Base-by-base conservation (phyloP, 345 rosid genomes). In the Streptanthus diversifolius region DNA sequence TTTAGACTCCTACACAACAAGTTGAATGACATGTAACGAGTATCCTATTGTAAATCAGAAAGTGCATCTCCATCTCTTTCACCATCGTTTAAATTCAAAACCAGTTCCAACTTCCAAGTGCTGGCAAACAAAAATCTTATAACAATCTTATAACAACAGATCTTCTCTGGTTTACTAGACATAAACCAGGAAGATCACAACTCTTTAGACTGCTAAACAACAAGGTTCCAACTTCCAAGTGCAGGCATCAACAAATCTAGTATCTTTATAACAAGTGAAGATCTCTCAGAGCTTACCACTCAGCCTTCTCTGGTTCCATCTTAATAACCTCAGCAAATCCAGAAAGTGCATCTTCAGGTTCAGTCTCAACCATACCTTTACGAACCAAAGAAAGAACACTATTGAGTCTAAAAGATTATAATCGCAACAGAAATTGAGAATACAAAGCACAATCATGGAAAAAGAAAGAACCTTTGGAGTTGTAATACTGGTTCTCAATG, bases 251-350 rank as follows among this genome's bases (percentile, higher is more conserved):
- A n/a, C 18, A 52, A 52, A 39, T 9, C 24, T 40, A 37, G 10
- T 39, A 71, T 19, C 62, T 62, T 68, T 14, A 35, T 18, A 5
- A 24, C 35, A 14, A 54, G 4, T 17, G 21, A 56, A 55, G 5
- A 13, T 30, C 8, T 57, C 25, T 9, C 8, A 32, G 19, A 55
- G 47, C 85, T 87, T 77, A 95, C 98, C 99, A 92, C 29, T 95
- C 99, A 59, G 99, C 96, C 80, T 95, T 95, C 68, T 92, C 92
- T 43, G 97, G 99, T 77, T 95, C 99, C 99, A 95, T 95, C 66
- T 54, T 68, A 54, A 95, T 97, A 25, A 95, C 98, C 77, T 87
- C 92, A 47, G 91, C 92, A 81, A 95, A 95, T 52, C 98, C 99
- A 55, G 91, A 82, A 62, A 95, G 98, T 35, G 99, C 99, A 5